A percentile compares a stretch with the other conserved stretches of the same genome.
Conservation (phyloP, 2,329 filamentous ascomycete species). For the Claviceps pazoutovae region DNA sequence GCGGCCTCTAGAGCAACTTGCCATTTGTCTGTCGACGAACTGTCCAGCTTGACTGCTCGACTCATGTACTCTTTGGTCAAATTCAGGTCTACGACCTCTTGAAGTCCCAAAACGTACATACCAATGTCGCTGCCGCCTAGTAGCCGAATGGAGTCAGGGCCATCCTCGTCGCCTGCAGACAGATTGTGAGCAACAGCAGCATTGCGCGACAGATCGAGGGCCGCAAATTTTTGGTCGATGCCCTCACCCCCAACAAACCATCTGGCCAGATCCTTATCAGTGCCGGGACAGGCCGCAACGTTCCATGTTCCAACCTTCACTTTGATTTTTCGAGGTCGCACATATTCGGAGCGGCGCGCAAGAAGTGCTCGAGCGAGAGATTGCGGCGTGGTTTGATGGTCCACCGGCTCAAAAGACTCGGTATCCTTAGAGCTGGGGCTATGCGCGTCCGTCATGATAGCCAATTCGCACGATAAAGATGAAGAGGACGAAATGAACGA, state of each 20-base stretch:
- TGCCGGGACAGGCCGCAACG: slow-evolving; percentile 69
- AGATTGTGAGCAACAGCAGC: slow-evolving; percentile 20
- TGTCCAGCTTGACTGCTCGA: slow-evolving; percentile 53
- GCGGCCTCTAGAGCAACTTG: slow-evolving; percentile 60
- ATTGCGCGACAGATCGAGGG: slow-evolving; percentile 31
- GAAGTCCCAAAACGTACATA: slow-evolving; percentile 78
- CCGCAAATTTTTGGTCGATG: slow-evolving; percentile 47
- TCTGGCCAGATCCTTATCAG: slow-evolving; percentile 71
- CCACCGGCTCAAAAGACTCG: slow-evolving; percentile 26
- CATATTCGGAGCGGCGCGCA: slow-evolving; percentile 66
- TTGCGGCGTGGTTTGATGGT: slow-evolving; percentile 32
- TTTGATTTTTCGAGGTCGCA: slow-evolving; percentile 56
- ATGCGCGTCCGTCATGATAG: slow-evolving; percentile 14
- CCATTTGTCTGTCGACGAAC: slow-evolving; percentile 61
- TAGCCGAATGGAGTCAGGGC: slow-evolving; percentile 25
- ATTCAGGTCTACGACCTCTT: slow-evolving; percentile 82
- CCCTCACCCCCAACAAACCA: slow-evolving; percentile 80
- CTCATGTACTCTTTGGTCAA: slow-evolving; percentile 66
- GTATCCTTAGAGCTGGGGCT: slow-evolving; percentile 20
- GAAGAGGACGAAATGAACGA: slow-evolving; percentile 5
- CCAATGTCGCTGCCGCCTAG: slow-evolving; percentile 58
- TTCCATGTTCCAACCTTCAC: slow-evolving; percentile 96
- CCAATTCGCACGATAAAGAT: slow-evolving; percentile 2
- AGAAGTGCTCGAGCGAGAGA: slow-evolving; percentile 54
- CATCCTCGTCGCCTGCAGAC: slow-evolving; percentile 21